These are phyloP conservation scores for Raphidocelis subcapitata DNA, from an alignment of 139 green algal species.

Conservation along the genomic window DNA sequence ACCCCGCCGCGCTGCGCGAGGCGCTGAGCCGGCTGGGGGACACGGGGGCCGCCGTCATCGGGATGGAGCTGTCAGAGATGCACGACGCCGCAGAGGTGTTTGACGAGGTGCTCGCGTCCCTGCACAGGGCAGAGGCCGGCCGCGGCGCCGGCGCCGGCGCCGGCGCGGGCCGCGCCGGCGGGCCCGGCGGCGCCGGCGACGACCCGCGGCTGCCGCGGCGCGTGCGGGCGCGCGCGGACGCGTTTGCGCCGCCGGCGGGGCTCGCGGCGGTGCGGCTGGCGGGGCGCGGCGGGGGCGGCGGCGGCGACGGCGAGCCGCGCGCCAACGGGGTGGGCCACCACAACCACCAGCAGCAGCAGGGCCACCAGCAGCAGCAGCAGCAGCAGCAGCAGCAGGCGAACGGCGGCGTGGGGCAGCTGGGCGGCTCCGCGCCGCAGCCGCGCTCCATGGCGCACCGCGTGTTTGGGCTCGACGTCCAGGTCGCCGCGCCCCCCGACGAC, in stretches of 20 bases:
- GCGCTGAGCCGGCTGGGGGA: constrained; percentile 68
- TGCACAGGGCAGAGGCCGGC: constrained; percentile 63
- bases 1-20: constrained; percentile 59
- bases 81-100: constrained; percentile 82
- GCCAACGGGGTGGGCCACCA: constrained; percentile 3
- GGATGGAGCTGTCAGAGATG: constrained; percentile 72
- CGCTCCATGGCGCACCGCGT: constrained; percentile 50
- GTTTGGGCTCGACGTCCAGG: constrained; percentile 70
- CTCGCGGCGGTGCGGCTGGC: background rate
- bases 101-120: constrained; percentile 61
- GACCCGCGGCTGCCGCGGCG: constrained; percentile 56
- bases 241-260: background rate
- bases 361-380: background rate
- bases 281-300: background rate
- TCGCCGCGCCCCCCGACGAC: constrained; percentile 30
- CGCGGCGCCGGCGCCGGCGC: too few species aligned
- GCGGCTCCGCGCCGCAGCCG: background rate
- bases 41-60: constrained; percentile 16
- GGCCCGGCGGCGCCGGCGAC: background rate
- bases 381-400: background rate
- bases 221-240: constrained; percentile 27
- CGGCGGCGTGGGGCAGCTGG: constrained; percentile 1
- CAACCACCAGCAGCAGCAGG: background rate
- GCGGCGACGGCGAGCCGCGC: constrained; percentile 7
- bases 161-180: too few species aligned